phyloP scores from a whole-genome alignment of 2,329 filamentous ascomycete species.

The Aspergillus awamori region DNA sequence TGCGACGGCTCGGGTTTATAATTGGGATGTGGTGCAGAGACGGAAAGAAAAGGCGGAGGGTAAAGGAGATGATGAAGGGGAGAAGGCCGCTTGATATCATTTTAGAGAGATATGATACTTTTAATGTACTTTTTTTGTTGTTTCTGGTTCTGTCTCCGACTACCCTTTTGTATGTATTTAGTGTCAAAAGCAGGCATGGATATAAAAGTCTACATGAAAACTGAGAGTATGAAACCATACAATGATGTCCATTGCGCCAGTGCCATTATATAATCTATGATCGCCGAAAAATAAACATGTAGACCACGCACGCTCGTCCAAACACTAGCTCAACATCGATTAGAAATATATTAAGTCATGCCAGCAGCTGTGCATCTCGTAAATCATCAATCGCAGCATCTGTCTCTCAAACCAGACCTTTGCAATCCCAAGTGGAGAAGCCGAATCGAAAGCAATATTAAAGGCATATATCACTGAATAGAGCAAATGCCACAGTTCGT shows the following conservation, averaged over 20 bases:
- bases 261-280: slow-evolving; percentile 15
- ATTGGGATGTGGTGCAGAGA: slow-evolving; percentile 97
- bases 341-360: slow-evolving; percentile 5
- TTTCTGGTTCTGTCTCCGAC: slow-evolving; percentile 2
- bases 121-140: neutral
- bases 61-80: slow-evolving; percentile 52
- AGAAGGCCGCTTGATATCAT: slow-evolving; percentile 22
- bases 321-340: neutral
- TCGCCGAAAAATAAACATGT: neutral
- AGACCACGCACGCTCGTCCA: neutral
- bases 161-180: slow-evolving; percentile 2
- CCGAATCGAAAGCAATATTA: neutral
- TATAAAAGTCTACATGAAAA: neutral
- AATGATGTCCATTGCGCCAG: neutral
- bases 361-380: neutral
- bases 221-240: neutral
- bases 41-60: slow-evolving; percentile 77
- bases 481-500: slow-evolving; percentile 5
- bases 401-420: neutral
- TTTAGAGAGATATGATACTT: neutral
- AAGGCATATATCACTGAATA: neutral
- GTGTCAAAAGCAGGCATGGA: slow-evolving; percentile 1
- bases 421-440: neutral
- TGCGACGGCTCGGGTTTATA: slow-evolving; percentile 94
- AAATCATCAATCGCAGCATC: neutral